phyloP scores from a whole-genome alignment of 345 rosid species.

The Populus euphratica region DNA sequence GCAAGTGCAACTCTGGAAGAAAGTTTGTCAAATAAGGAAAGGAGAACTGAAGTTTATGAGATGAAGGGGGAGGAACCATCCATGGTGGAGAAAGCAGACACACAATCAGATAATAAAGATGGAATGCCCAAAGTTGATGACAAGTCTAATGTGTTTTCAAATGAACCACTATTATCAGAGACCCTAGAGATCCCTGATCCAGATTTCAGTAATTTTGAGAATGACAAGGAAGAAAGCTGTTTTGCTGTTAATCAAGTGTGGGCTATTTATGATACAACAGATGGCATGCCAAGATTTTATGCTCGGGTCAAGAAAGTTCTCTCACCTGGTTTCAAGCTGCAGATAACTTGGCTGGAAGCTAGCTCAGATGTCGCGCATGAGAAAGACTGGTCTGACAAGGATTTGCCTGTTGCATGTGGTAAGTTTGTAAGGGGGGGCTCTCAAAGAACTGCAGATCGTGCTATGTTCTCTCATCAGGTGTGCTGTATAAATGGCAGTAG shows the following conservation, averaged over 20 bases:
- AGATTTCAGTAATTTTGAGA: slow-evolving; percentile 68
- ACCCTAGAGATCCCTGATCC: slow-evolving; percentile 50
- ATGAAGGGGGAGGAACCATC: slow-evolving; percentile 26
- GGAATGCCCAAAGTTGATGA: slow-evolving; percentile 16
- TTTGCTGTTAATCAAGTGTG: slow-evolving; percentile 73
- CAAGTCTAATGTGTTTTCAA: slow-evolving; percentile 9
- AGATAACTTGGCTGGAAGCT: slow-evolving; percentile 75
- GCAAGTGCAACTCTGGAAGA: slow-evolving; percentile 29
- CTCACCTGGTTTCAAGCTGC: slow-evolving; percentile 52
- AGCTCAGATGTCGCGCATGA: slow-evolving; percentile 34
- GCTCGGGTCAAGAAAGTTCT: slow-evolving; percentile 55
- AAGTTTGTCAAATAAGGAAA: slow-evolving; percentile 20
- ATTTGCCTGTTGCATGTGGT: slow-evolving; percentile 70
- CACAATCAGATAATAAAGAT: slow-evolving; percentile 11
- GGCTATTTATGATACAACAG: slow-evolving; percentile 74
- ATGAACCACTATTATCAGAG: neutral
- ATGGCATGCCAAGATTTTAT: slow-evolving; percentile 82
- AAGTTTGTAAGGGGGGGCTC: slow-evolving; percentile 37
- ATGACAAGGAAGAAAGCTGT: slow-evolving; percentile 33
- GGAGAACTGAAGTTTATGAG: slow-evolving; percentile 17
- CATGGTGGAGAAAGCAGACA: neutral
- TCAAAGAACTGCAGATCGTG: slow-evolving; percentile 36
- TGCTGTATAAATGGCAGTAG: slow-evolving; percentile 6
- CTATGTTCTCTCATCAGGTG: slow-evolving; percentile 67
- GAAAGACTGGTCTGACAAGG: slow-evolving; percentile 35